Evolutionary conservation across 768 basidiomycete genomes (phyloP), one percentile per base, ranked within the genome.

Genomic region (Multifurca ochricompacta): DNA sequence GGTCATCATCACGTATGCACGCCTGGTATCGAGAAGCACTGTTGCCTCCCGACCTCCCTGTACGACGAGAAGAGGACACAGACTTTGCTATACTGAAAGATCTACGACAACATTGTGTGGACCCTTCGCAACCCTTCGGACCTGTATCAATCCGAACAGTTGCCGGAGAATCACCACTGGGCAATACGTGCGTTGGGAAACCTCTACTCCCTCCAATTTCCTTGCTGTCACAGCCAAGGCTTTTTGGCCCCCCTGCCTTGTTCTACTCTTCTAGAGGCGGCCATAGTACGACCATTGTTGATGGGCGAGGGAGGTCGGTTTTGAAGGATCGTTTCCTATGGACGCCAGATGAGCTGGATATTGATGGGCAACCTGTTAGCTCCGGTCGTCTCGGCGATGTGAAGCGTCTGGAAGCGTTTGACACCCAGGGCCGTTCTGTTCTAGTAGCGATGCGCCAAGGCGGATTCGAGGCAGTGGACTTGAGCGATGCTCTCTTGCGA

Each of bases 221-320:
- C 16, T 74, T 92, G 6, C 73, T 92, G 18, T 65, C 81, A 13
- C 90, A 92, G 61, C 85, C 90, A 8, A 77, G 75, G 35, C 88
- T 89, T 65, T 92, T 89, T 62, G 90, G 90, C 0, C 90, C 90
- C 21, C 90, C 90, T 4, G 86, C 90, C 1, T 68, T 92, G 16
- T 92, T 92, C 70, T 92, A 78, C 67, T 90, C 89, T 9, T 86
- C 88, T 9, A 82, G 90, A n/a, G 90, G 90, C 19, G 90, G 90
- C 1, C 88, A 91, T 63, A 92, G 89, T 62, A 92, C 90, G 0
- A 75, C 86, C 4, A 88, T 92, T 48, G 90, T 92, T 16, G 90
- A 92, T 64, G 79, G 83, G n/a, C 79, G 88, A 18, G 90, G 90
- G 37, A 73, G 87, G 50, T 87, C 90, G 11, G 90, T 92, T 9